Evolutionary conservation across 768 basidiomycete species (phyloP).

Genomic region (Agaricus bisporus): DNA sequence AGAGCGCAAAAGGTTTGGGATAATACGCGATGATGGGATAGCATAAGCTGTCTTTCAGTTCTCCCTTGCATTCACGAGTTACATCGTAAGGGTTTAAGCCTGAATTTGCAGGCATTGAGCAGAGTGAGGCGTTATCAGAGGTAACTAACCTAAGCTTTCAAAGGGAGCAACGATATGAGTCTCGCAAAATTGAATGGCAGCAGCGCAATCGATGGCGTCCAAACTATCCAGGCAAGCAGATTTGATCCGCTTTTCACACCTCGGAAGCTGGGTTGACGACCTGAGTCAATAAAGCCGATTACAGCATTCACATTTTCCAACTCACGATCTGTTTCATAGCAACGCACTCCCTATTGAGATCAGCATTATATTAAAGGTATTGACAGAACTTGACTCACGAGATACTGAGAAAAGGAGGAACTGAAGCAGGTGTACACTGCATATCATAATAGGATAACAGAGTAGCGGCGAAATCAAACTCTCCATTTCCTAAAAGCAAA

Average conservation of each 20-base stretch:
- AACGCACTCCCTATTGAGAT: conserved; percentile 36
- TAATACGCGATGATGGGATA: conserved; percentile 44
- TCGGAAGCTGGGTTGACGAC: conserved; percentile 38
- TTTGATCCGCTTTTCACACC: conserved; percentile 54
- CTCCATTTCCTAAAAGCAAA: conserved; percentile 47
- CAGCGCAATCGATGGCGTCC: conserved; percentile 60
- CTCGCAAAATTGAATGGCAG: conserved; percentile 58
- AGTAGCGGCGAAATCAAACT: conserved; percentile 49
- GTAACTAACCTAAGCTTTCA: conserved; percentile 32
- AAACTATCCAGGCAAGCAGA: conserved; percentile 54
- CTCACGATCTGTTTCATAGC: conserved; percentile 54
- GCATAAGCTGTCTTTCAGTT: conserved; percentile 42
- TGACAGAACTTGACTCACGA: conserved; percentile 26
- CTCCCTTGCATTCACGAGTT: conserved; percentile 51
- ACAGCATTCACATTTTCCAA: conserved; percentile 2
- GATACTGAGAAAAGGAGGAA: conserved; percentile 40
- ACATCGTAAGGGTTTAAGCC: conserved; percentile 66
- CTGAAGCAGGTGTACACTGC: conserved; percentile 46
- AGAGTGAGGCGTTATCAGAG: not conserved
- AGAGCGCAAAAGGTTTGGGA: not conserved
- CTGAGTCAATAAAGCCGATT: not conserved
- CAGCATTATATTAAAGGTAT: not conserved
- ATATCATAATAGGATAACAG: conserved; percentile 39
- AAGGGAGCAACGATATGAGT: conserved; percentile 37
- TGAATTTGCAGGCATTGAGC: conserved; percentile 6